phyloP scores from a whole-genome alignment of 306 rosid genomes.

The Fragaria iinumae region DNA sequence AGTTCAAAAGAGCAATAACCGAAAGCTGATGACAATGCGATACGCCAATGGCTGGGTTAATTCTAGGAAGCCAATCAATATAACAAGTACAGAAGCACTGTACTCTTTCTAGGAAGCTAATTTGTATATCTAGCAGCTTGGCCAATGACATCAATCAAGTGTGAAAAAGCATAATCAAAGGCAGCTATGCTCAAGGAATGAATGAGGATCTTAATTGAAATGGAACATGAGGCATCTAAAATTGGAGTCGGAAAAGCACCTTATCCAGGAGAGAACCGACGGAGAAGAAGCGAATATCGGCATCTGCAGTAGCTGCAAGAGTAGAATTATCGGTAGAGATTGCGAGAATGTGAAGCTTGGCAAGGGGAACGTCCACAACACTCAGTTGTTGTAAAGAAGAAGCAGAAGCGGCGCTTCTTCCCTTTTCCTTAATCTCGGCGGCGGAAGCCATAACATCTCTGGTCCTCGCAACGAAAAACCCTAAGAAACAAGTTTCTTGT shows the following conservation, averaged over 20 bases:
- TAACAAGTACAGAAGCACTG: not conserved
- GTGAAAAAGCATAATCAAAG: not conserved
- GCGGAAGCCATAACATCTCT: conserved; percentile 67
- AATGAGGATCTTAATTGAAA: too few relatives aligned
- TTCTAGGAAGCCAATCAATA: not conserved
- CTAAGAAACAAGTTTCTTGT: conserved; percentile 27
- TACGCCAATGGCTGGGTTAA: not conserved
- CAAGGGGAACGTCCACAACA: conserved; percentile 56
- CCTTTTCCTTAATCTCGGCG: conserved; percentile 45
- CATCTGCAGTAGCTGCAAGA: conserved; percentile 55
- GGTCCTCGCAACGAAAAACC: conserved; percentile 68
- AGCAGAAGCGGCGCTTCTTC: conserved; percentile 44
- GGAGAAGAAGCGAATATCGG: conserved; percentile 46
- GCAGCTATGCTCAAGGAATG: not conserved
- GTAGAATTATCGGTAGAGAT: conserved; percentile 57
- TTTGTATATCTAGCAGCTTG: not conserved
- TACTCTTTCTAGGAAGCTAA: not conserved
- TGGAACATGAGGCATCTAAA: not conserved
- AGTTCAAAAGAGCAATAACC: not conserved
- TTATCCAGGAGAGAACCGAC: conserved; percentile 44
- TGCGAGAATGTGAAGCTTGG: conserved; percentile 59
- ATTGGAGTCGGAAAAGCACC: conserved; percentile 32
- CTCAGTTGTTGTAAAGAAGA: conserved; percentile 56
- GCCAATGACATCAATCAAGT: not conserved
- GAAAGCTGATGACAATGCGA: not conserved